These are phyloP conservation scores for Neurospora africana DNA, from an alignment of 495 filamentous ascomycete species.

Conservation along the genomic window DNA sequence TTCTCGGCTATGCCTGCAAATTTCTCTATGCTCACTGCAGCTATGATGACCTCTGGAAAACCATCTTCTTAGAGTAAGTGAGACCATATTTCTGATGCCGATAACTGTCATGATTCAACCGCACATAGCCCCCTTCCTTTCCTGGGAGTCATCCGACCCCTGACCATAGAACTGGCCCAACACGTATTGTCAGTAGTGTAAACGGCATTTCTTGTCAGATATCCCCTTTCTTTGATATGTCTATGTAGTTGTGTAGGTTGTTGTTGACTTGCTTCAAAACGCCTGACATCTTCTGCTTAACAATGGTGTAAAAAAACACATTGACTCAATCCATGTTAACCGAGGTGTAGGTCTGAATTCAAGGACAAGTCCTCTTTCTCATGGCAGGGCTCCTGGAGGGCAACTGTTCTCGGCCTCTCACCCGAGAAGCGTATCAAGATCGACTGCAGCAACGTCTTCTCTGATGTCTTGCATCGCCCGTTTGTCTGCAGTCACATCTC, in stretches of 20 bases:
- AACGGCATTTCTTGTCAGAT: background rate
- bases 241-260: background rate
- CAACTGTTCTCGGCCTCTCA: constrained; percentile 61
- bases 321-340: constrained; percentile 4
- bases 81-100: constrained; percentile 5
- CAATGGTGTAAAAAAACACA: background rate
- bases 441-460: constrained; percentile 72
- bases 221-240: background rate
- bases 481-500: constrained; percentile 78
- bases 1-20: constrained; percentile 73
- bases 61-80: constrained; percentile 75
- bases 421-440: constrained; percentile 38
- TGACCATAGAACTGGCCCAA: background rate
- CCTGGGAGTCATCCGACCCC: background rate
- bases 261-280: background rate
- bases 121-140: background rate
- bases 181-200: background rate
- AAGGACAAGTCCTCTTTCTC: constrained; percentile 33
- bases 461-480: constrained; percentile 81
- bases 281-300: background rate
- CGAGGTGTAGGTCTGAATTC: constrained; percentile 11
- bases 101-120: background rate
- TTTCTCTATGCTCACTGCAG: constrained; percentile 80
- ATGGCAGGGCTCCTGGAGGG: constrained; percentile 84
- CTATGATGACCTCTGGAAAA: constrained; percentile 85